Evolutionary conservation across 257 asterid genomes (phyloP).

Genomic region (Datura wrightii): DNA sequence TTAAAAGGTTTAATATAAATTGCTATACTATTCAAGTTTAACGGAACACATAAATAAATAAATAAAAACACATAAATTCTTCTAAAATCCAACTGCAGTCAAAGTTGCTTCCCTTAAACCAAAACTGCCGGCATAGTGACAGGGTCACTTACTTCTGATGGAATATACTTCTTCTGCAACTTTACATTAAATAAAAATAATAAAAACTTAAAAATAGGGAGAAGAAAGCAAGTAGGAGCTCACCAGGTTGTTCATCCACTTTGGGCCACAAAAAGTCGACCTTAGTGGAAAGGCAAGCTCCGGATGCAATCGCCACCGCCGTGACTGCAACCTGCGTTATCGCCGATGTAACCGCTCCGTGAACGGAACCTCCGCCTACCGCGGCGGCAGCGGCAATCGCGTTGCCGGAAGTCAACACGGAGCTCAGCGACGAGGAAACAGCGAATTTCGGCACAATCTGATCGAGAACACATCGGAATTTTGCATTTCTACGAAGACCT

Average conservation of each 20-base stretch:
- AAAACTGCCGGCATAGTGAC: background rate
- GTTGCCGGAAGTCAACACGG: constrained; percentile 74
- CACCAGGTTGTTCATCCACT: constrained; percentile 81
- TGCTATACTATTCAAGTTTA: background rate
- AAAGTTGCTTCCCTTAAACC: constrained; percentile 7
- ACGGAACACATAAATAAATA: background rate
- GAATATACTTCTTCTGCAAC: background rate
- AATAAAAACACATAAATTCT: background rate
- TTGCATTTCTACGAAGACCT: constrained; percentile 40
- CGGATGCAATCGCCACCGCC: constrained; percentile 95
- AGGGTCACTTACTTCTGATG: background rate
- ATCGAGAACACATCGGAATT: constrained; percentile 53
- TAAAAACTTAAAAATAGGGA: background rate
- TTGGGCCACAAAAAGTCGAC: constrained; percentile 98
- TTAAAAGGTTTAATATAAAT: constrained; percentile 8
- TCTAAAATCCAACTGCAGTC: background rate
- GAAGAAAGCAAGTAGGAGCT: background rate
- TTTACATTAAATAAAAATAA: background rate
- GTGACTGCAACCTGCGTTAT: constrained; percentile 91
- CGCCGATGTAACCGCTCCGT: constrained; percentile 91
- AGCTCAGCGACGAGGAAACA: constrained; percentile 63
- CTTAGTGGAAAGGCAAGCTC: constrained; percentile 97
- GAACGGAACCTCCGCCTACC: constrained; percentile 57
- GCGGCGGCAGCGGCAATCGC: constrained; percentile 80
- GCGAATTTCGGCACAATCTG: constrained; percentile 51